A percentile compares a stretch with the other conserved stretches of the same genome.
These are phyloP conservation scores for Neonectria ditissima DNA, from an alignment of 2,329 filamentous ascomycete species.

Conservation along the genomic window DNA sequence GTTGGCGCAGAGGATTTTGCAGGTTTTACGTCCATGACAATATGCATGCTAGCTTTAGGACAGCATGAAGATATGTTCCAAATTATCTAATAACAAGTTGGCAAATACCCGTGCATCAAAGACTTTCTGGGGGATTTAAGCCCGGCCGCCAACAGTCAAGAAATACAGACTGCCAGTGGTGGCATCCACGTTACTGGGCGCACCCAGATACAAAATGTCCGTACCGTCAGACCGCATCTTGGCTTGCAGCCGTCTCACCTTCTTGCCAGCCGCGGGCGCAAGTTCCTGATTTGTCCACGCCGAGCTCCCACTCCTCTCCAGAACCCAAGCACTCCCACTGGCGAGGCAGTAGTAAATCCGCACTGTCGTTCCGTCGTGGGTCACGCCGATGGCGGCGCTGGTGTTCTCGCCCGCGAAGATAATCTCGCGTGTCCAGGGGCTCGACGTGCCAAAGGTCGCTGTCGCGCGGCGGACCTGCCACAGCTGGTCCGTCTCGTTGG, in stretches of 20 bases:
- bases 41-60: background rate
- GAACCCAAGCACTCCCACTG: constrained; percentile 32
- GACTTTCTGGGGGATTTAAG: background rate
- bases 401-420: constrained; percentile 30
- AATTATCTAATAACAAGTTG: background rate
- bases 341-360: constrained; percentile 38
- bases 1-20: too few relatives aligned
- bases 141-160: constrained; percentile 20
- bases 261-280: constrained; percentile 23
- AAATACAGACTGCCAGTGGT: constrained; percentile 34
- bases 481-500: constrained; percentile 26
- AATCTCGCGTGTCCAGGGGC: constrained; percentile 35
- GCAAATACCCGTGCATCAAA: background rate
- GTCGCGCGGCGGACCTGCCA: constrained; percentile 36
- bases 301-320: constrained; percentile 31
- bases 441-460: constrained; percentile 24
- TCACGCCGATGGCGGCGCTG: constrained; percentile 34
- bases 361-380: constrained; percentile 31
- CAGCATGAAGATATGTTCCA: background rate
- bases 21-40: too few relatives aligned
- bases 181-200: constrained; percentile 33
- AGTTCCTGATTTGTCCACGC: constrained; percentile 32
- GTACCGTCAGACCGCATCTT: constrained; percentile 33
- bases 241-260: constrained; percentile 32
- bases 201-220: constrained; percentile 33